phyloP scores from a whole-genome alignment of 192 early-diverging fungal genomes.

The Backusella psychrophila region DNA sequence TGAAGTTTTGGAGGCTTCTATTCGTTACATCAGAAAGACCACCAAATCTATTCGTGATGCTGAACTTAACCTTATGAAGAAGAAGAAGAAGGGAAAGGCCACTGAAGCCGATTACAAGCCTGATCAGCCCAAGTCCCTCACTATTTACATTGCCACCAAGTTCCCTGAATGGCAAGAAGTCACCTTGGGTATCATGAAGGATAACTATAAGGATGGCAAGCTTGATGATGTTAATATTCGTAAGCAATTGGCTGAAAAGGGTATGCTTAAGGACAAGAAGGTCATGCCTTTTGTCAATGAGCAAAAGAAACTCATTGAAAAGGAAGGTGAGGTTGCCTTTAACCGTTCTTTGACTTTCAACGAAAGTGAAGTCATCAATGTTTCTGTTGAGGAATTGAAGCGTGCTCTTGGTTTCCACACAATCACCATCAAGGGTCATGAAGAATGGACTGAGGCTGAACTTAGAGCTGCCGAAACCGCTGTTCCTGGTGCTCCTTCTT shows the following conservation, averaged over 20 bases:
- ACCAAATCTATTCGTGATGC: slow-evolving; percentile 76
- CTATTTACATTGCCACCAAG: slow-evolving; percentile 73
- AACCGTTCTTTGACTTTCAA: slow-evolving; percentile 80
- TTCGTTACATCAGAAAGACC: slow-evolving; percentile 77
- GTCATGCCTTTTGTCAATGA: slow-evolving; percentile 95
- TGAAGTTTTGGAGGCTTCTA: slow-evolving; percentile 66
- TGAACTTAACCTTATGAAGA: slow-evolving; percentile 70
- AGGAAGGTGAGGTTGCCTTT: slow-evolving; percentile 68
- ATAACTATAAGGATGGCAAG: slow-evolving; percentile 51
- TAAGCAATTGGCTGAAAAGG: slow-evolving; percentile 59
- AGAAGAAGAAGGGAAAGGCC: slow-evolving; percentile 73
- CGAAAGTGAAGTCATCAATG: slow-evolving; percentile 69
- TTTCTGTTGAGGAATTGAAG: slow-evolving; percentile 52
- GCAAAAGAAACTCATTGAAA: slow-evolving; percentile 68
- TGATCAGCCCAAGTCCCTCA: slow-evolving; percentile 64
- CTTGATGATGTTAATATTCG: slow-evolving; percentile 79
- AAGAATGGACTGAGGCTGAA: slow-evolving; percentile 51
- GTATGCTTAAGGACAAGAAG: slow-evolving; percentile 91
- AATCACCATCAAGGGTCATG: slow-evolving; percentile 47
- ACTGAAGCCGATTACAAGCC: slow-evolving; percentile 55
- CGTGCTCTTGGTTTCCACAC: slow-evolving; percentile 56
- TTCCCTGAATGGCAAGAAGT: slow-evolving; percentile 97
- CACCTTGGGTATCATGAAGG: slow-evolving; percentile 51
- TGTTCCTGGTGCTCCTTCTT: slow-evolving; percentile 57
- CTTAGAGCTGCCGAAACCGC: slow-evolving; percentile 46